A percentile compares a stretch with the other conserved stretches of the same genome.
These are phyloP conservation scores for Haematococcus sp. DNA, from an alignment of 139 green algal species.

Conservation along the genomic window DNA sequence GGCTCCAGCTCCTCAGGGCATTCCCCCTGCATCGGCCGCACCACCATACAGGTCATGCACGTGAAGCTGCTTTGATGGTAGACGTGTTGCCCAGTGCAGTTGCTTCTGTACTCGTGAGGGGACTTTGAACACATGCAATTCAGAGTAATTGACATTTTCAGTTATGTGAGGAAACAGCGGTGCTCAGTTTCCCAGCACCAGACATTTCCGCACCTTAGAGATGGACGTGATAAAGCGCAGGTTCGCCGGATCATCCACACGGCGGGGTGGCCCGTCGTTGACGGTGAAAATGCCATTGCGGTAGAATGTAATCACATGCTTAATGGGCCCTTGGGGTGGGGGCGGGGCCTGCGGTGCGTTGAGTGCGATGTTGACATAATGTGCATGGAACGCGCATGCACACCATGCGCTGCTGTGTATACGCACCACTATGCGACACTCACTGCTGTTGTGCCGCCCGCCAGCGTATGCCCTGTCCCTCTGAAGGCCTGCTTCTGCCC, in stretches of 20 bases:
- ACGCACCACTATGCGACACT: no score
- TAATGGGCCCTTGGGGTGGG: constrained; percentile 9
- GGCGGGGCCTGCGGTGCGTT: not conserved
- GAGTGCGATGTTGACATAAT: not conserved
- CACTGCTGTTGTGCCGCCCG: constrained; percentile 38
- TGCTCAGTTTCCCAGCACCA: no score
- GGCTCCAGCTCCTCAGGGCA: constrained; percentile 74
- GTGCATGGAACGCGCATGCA: not conserved
- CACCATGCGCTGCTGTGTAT: not conserved
- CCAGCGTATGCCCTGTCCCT: constrained; percentile 63
- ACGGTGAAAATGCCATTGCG: constrained; percentile 82
- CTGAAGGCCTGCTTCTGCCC: constrained; percentile 41
- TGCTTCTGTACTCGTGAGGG: no score
- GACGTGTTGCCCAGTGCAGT: no score
- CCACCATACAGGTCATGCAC: not conserved
- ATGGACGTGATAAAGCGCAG: constrained; percentile 67
- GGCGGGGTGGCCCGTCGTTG: constrained; percentile 56
- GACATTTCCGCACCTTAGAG: constrained; percentile 32
- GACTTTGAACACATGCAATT: no score
- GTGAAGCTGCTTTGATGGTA: not conserved
- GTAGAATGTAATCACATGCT: constrained; percentile 84
- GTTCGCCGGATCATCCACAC: constrained; percentile 74
- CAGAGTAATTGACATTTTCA: no score
- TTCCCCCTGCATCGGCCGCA: constrained; percentile 41
- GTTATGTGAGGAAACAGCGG: no score